Evolutionary conservation across 306 rosid genomes (phyloP).

Genomic region (Potentilla sterilis): DNA sequence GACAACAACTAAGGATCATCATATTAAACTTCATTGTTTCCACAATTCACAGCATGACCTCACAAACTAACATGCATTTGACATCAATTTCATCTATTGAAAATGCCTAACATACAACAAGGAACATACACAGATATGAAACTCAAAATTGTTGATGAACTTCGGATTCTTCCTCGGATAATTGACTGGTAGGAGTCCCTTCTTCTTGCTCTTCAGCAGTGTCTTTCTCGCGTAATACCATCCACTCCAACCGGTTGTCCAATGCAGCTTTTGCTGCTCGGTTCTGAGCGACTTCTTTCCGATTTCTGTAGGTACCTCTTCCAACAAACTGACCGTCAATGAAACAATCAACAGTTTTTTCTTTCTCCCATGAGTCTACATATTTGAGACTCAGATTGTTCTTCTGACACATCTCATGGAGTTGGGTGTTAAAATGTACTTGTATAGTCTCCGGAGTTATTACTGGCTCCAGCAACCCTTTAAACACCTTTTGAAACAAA

Average conservation of each 20-base stretch:
- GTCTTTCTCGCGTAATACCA: neutral
- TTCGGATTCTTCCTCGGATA: neutral
- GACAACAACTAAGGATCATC: neutral
- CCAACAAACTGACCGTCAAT: conserved; percentile 39
- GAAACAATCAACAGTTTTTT: conserved; percentile 24
- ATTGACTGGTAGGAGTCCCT: neutral
- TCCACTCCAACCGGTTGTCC: conserved; percentile 26
- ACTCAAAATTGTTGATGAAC: neutral
- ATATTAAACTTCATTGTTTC: neutral
- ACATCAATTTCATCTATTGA: neutral
- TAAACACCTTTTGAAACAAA: conserved; percentile 31
- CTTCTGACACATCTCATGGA: conserved; percentile 54
- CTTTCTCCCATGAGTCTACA: conserved; percentile 42
- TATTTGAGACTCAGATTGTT: conserved; percentile 29
- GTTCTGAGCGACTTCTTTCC: conserved; percentile 50
- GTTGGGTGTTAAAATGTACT: conserved; percentile 43
- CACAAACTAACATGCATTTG: neutral
- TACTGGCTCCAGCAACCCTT: conserved; percentile 43
- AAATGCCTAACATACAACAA: neutral
- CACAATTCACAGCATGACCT: neutral
- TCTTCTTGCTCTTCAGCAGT: neutral
- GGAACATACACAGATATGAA: neutral
- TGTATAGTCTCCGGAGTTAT: conserved; percentile 33
- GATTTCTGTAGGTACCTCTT: conserved; percentile 26
- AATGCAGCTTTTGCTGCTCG: conserved; percentile 63